phyloP scores from a whole-genome alignment of 768 basidiomycete species.

The Collybia sordida region DNA sequence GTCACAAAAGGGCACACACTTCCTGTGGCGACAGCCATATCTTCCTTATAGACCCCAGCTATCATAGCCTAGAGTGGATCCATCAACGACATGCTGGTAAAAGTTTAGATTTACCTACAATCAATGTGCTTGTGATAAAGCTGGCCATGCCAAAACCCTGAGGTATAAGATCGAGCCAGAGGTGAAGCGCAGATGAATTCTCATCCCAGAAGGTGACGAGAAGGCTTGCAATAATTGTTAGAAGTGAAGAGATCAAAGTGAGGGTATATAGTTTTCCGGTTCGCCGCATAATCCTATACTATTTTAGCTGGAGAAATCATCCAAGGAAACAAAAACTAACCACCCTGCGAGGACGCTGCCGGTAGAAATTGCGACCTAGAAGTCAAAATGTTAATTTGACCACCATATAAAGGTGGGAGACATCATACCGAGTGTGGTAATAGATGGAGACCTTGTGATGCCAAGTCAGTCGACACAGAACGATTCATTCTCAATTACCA shows the following conservation, averaged over 20 bases:
- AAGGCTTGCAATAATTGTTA: constrained; percentile 58
- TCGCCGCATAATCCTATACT: constrained; percentile 72
- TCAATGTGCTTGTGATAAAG: constrained; percentile 82
- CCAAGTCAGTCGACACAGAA: constrained; percentile 8
- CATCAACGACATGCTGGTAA: constrained; percentile 7
- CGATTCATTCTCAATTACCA: constrained; percentile 7
- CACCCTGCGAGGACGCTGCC: constrained; percentile 91
- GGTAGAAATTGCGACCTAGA: constrained; percentile 71
- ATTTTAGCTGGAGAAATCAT: constrained; percentile 10
- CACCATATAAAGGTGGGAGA: constrained; percentile 14
- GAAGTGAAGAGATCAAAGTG: constrained; percentile 61
- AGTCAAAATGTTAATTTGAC: constrained; percentile 10
- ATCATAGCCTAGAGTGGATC: constrained; percentile 72
- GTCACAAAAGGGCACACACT: constrained; percentile 53
- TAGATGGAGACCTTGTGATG: constrained; percentile 69
- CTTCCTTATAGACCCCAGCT: constrained; percentile 73
- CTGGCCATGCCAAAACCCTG: constrained; percentile 85
- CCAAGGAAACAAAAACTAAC: constrained; percentile 35
- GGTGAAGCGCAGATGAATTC: constrained; percentile 54
- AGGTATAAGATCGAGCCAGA: constrained; percentile 79
- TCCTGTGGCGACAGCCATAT: constrained; percentile 87
- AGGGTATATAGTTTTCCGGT: constrained; percentile 86
- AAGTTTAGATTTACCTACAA: constrained; percentile 48
- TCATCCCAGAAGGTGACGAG: constrained; percentile 70
- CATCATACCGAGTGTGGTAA: constrained; percentile 82